Percentiles rank a stretch among this genome's conserved stretches.
phyloP scores from a whole-genome alignment of 169 alveolate species.

The Plasmodium gonderi region DNA sequence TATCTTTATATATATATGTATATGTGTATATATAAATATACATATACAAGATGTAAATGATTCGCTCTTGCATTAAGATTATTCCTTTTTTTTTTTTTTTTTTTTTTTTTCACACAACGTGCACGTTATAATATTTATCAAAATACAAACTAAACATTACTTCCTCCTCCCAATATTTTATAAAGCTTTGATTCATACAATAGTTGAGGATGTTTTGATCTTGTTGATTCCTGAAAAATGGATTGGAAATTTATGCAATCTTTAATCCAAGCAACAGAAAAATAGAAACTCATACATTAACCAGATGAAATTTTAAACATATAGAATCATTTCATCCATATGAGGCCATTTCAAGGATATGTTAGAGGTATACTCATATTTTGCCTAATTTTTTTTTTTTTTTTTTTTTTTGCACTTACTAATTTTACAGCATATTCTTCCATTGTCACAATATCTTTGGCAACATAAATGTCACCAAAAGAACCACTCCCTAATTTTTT shows the following conservation, averaged over 20 bases:
- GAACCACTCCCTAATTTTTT: conserved; percentile 99
- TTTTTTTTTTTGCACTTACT: conserved; percentile 76
- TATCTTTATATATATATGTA: too few species aligned
- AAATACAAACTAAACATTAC: conserved; percentile 71
- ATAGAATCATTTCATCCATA: background rate
- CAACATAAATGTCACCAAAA: conserved; percentile 97
- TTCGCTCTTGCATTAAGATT: background rate
- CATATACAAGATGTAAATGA: too few species aligned
- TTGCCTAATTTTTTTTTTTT: background rate
- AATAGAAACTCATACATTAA: background rate
- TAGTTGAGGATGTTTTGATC: conserved; percentile 96
- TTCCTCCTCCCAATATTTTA: conserved; percentile 95
- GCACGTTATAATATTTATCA: background rate
- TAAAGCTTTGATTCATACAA: conserved; percentile 97
- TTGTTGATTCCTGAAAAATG: conserved; percentile 93
- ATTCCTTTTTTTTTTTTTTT: background rate
- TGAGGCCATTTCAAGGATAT: background rate
- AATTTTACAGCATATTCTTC: conserved; percentile 97
- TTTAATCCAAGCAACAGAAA: background rate
- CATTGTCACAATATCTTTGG: conserved; percentile 94
- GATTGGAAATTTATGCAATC: conserved; percentile 76
- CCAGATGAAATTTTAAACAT: background rate
- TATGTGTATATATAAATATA: background rate
- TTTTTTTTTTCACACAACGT: background rate
- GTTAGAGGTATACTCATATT: too few species aligned